Base-by-base conservation (phyloP, 257 asterid genomes). In the Primulina tabacum region DNA sequence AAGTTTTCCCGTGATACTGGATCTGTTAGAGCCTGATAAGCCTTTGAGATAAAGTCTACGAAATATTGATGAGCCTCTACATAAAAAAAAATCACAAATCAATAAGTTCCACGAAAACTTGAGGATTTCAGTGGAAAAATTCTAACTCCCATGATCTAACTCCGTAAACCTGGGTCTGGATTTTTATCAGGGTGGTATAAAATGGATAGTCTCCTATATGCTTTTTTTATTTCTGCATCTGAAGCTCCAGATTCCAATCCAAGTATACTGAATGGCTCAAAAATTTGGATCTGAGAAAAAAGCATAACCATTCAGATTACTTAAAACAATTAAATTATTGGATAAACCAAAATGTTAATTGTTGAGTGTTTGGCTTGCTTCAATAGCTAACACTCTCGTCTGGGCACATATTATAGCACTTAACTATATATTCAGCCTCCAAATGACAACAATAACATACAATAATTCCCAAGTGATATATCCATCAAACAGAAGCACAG, bases 101-200 rank as follows among this genome's bases (percentile, higher is more conserved):
- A 68, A 67, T 73, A 37, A 72, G 65, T 67, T 65, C 52, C 59
- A 55, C 56, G 69, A 73, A 64, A 53, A 62, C 34, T 62, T 50
- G 33, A 64, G 58, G 59, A 60, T 37, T 67, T 72, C 71, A 73
- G 62, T 53, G 63, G 60, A 17, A 63, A 52, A 76, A 65, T 26
- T 59, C 57, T 20, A 64, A 81, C 73, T 67, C 58, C 63, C 73
- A 80, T 65, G 76, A 78, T 53, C 67, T 35, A 82, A 83, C 86
- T 83, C 83, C 86, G 80, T 83, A 88, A 86, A 94, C 99, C 99
- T 91, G 99, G 99, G 80, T 91, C 98, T 56, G 99, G 99, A 91
- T 94, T 94, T 87, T 94, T 94, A 82, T 94, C 99, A 64, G 99
- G 99, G 77, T 94, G 99, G 88, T 89, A 94, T 64, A 88, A 86